phyloP scores from a whole-genome alignment of 805 yeast genomes.

The Pichia deserticola region DNA sequence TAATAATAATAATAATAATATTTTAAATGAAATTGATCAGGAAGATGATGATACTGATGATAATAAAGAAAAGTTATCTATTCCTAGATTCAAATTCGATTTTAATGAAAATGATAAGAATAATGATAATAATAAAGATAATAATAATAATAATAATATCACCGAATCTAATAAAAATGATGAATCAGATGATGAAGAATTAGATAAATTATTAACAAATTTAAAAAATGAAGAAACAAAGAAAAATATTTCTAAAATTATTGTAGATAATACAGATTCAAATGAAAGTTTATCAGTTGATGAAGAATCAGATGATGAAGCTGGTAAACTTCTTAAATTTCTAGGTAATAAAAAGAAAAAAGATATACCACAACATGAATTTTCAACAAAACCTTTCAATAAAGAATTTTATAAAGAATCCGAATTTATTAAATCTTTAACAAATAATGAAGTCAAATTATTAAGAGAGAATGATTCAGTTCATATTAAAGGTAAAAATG shows the following conservation, averaged over 20 bases:
- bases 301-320: constrained; percentile 11
- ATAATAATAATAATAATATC: not conserved
- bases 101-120: not conserved
- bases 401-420: constrained; percentile 61
- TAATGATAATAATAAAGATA: not conserved
- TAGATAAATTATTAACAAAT: not conserved
- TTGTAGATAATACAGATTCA: constrained; percentile 18
- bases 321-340: constrained; percentile 27
- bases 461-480: constrained; percentile 59
- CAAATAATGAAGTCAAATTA: constrained; percentile 48
- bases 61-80: not conserved
- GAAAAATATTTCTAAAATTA: not conserved
- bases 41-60: constrained; percentile 2
- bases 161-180: too few species aligned
- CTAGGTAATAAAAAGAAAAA: constrained; percentile 43
- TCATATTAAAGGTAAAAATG: constrained; percentile 54
- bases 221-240: not conserved
- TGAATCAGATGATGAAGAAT: not conserved
- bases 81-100: not conserved
- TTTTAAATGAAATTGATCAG: not conserved
- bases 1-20: too few species aligned
- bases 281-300: constrained; percentile 21
- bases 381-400: constrained; percentile 42
- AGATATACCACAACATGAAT: constrained; percentile 41
- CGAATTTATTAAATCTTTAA: constrained; percentile 39